Evolutionary conservation across 352 stramenopile species (phyloP).

Genomic region (Phytophthora agathidicida): DNA sequence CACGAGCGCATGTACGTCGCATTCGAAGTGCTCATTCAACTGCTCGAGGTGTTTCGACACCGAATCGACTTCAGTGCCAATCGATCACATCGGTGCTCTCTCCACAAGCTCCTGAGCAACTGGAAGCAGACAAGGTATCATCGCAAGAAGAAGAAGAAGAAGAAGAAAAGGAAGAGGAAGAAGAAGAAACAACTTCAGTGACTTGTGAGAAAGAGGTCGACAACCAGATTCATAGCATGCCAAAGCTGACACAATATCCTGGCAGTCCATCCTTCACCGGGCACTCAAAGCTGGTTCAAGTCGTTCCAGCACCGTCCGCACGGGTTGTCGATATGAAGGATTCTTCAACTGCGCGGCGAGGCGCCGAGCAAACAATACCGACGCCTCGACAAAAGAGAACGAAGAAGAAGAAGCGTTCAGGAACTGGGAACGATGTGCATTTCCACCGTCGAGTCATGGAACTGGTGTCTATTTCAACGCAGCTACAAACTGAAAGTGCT

Average conservation of each 20-base stretch:
- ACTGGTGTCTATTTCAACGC: conserved; percentile 18
- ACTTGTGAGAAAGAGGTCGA: neutral
- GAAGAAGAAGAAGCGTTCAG: conserved; percentile 23
- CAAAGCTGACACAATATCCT: no score
- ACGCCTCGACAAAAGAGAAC: conserved; percentile 4
- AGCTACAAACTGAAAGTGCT: conserved; percentile 13
- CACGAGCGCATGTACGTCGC: conserved; percentile 26
- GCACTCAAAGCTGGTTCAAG: no score
- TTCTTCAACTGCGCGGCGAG: neutral
- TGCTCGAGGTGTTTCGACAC: neutral
- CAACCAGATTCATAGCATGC: neutral
- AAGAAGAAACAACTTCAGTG: neutral
- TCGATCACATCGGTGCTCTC: neutral
- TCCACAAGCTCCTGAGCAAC: neutral
- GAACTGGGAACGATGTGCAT: neutral
- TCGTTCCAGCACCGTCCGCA: neutral
- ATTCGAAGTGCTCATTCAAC: conserved; percentile 28
- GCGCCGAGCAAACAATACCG: neutral
- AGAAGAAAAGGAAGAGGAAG: no score
- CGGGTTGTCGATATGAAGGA: neutral
- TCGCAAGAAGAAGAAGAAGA: neutral
- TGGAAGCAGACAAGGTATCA: neutral
- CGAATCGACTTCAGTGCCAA: neutral
- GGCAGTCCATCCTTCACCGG: neutral
- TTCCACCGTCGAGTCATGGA: conserved; percentile 23